phyloP scores from a whole-genome alignment of 2,329 filamentous ascomycete genomes.

The Pseudocercospora fuligena region DNA sequence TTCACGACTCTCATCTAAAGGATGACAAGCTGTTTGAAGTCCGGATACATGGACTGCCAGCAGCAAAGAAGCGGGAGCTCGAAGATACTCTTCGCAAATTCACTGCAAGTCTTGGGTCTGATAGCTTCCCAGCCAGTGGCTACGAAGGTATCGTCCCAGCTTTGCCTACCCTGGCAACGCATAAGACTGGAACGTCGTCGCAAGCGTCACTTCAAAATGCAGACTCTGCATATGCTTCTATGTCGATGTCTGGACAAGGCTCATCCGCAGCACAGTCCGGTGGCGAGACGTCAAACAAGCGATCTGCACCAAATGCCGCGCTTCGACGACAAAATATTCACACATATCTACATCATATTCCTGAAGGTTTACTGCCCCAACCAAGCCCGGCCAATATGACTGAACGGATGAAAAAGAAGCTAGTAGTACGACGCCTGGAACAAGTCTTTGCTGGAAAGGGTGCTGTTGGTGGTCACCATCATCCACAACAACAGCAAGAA shows the following conservation, averaged over 20 bases:
- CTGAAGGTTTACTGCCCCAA: slow-evolving; percentile 68
- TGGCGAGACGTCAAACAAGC: slow-evolving; percentile 36
- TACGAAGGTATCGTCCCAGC: slow-evolving; percentile 47
- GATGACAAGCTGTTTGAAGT: slow-evolving; percentile 84
- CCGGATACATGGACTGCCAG: slow-evolving; percentile 73
- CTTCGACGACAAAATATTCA: slow-evolving; percentile 65
- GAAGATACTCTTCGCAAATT: slow-evolving; percentile 76
- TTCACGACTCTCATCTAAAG: slow-evolving; percentile 68
- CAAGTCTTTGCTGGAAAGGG: slow-evolving; percentile 79
- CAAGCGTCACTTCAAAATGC: slow-evolving; percentile 53
- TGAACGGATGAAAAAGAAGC: slow-evolving; percentile 74
- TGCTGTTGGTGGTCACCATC: slow-evolving; percentile 52
- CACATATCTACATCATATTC: slow-evolving; percentile 73
- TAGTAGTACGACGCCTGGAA: slow-evolving; percentile 77
- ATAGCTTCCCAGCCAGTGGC: slow-evolving; percentile 41
- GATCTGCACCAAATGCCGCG: slow-evolving; percentile 35
- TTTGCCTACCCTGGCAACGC: slow-evolving; percentile 60
- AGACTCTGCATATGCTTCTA: slow-evolving; percentile 68
- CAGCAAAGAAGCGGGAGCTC: slow-evolving; percentile 75
- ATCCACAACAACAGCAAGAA: slow-evolving; percentile 61
- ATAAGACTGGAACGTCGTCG: slow-evolving; percentile 63
- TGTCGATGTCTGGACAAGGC: slow-evolving; percentile 54
- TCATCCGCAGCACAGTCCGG: slow-evolving; percentile 45
- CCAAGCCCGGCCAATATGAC: slow-evolving; percentile 61
- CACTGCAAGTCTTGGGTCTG: slow-evolving; percentile 64